Percentiles rank a stretch among this genome's conserved stretches.
Conservation (phyloP, 2,329 filamentous ascomycete genomes). For the Allantophomopsis cytisporea region DNA sequence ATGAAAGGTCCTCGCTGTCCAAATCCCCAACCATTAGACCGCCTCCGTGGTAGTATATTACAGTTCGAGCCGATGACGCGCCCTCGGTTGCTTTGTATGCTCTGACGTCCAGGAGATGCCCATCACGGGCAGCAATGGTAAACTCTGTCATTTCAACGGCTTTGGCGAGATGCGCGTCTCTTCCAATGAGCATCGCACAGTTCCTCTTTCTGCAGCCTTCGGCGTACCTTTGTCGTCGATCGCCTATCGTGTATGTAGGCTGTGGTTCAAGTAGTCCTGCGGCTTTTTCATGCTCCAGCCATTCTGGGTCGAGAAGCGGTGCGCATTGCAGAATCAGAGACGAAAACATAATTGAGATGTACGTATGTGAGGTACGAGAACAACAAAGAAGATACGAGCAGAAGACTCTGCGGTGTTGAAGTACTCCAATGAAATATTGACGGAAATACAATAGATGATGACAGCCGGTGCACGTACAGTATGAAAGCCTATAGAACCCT, state of each 20-base stretch:
- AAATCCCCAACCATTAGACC: constrained; percentile 31
- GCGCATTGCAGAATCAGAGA: neutral
- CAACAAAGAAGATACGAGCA: no score
- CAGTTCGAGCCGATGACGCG: neutral
- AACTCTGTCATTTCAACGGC: neutral
- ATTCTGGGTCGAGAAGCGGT: neutral
- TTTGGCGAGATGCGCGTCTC: neutral
- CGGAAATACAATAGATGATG: no score
- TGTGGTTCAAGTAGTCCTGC: neutral
- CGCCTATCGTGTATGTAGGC: neutral
- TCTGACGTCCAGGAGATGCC: neutral
- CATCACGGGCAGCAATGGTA: neutral
- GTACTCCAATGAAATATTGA: no score
- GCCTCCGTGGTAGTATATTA: constrained; percentile 35
- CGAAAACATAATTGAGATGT: no score
- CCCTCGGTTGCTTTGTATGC: neutral
- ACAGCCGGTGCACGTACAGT: no score
- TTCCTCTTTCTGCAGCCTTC: neutral
- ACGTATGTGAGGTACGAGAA: no score
- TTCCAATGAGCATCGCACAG: neutral
- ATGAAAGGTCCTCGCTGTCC: constrained; percentile 33
- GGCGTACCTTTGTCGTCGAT: neutral
- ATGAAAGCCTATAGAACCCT: no score
- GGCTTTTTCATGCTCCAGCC: neutral
- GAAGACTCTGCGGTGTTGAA: no score